Evolutionary conservation across 148 eudicot species (phyloP).

Genomic region (Chenopodium album): DNA sequence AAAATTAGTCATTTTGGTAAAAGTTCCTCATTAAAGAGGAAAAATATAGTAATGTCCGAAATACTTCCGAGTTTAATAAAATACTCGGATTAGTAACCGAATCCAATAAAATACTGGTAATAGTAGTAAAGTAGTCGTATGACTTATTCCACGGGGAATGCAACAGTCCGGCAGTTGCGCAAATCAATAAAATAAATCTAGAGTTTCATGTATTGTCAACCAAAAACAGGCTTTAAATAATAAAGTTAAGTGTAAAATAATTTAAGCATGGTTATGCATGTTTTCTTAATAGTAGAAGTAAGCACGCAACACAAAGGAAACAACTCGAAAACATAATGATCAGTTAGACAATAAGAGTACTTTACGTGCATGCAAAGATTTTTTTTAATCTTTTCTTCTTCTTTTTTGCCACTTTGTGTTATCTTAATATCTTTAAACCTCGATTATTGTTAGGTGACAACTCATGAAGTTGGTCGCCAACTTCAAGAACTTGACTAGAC

Average conservation of each 20-base stretch:
- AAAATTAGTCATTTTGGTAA: too few species aligned
- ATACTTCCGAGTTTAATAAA: too few species aligned
- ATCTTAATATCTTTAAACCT: neutral
- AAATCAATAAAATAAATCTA: neutral
- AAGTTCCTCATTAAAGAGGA: too few species aligned
- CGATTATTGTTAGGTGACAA: neutral
- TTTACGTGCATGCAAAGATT: slow-evolving; percentile 30
- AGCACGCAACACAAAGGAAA: neutral
- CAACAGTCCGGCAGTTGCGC: neutral
- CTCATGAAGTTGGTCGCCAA: slow-evolving; percentile 9
- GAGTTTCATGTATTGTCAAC: neutral
- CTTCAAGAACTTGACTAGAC: neutral
- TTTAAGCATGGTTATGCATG: neutral
- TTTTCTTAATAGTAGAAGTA: neutral
- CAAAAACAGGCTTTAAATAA: neutral
- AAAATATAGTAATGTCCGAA: too few species aligned
- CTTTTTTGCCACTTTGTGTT: neutral
- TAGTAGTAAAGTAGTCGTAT: too few species aligned
- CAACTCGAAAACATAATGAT: slow-evolving; percentile 7
- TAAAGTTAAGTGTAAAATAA: neutral
- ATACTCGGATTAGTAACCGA: too few species aligned
- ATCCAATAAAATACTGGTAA: too few species aligned
- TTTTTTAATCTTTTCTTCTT: neutral
- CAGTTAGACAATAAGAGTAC: neutral
- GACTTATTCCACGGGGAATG: neutral